Base-by-base conservation (phyloP, 805 yeast genomes). In the Kazachstania kunashirensis region DNA sequence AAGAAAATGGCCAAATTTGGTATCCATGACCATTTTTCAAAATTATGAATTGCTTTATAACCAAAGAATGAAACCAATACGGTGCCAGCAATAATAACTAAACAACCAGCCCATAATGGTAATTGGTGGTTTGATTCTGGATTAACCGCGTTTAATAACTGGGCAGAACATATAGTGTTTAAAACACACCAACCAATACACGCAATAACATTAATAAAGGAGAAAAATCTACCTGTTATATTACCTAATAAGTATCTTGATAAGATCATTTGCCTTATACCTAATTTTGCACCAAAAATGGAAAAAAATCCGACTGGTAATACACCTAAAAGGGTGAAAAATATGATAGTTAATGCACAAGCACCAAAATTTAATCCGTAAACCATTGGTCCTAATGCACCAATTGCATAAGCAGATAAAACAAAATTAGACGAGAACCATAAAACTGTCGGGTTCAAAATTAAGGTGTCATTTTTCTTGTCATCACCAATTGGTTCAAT, bases 131-230 rank as follows among this genome's bases (percentile, higher is more conserved):
- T 57, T n/a, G 48, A 39, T 18, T 66, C 68, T 37, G 62, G 64
- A 64, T 84, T 84, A 40, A 86, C 80, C 56, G 81, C 75, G 61
- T 78, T 75, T 43, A 86, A 66, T 47, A 86, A 64, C 59, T 84
- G 94, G 14, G 95, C 95, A 24, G 92, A 76, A 24, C 84, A 81
- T 76, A 86, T 82, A 42, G 83, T 83, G 61, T 86, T 88, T 29
- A 84, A 88, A 11, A 94, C 83, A 60, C 92, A 82, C 96, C 96
- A 86, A 49, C 96, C 95, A 39, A 86, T 73, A 71, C 95, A 84
- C 17, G 94, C 86, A 47, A 88, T 60, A 51, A 78, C 73, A 54
- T 85, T 85, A 55, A 88, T 67, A 28, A 79, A 56, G 4, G 94
- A 78, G 53, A 84, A 79, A 41, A 86, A 68, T 56, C 94, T 72